Percentiles rank a stretch among this genome's conserved stretches.
Conservation (phyloP, 2,329 filamentous ascomycete species). For the Arthrocladium fulminans region DNA sequence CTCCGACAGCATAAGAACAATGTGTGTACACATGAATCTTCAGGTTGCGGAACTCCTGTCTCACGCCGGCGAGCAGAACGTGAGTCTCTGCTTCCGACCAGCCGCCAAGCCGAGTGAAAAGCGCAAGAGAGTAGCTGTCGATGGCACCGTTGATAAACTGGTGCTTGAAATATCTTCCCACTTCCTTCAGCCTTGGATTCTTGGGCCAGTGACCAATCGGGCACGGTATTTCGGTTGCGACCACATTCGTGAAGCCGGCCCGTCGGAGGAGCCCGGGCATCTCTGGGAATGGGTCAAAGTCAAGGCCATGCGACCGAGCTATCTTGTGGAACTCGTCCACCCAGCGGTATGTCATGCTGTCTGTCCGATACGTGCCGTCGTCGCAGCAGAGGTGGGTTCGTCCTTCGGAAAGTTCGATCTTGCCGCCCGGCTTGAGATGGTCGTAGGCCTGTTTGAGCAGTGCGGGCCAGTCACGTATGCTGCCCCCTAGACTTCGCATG, state of each 20-base stretch:
- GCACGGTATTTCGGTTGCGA: conserved; percentile 21
- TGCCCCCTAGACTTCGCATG: conserved; percentile 47
- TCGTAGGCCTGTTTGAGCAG: conserved; percentile 19
- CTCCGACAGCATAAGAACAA: conserved; percentile 8
- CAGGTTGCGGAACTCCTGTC: conserved; percentile 20
- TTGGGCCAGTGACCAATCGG: conserved; percentile 25
- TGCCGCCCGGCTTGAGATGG: conserved; percentile 27
- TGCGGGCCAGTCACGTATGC: conserved; percentile 25
- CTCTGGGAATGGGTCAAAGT: conserved; percentile 1
- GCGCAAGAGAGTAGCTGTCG: conserved; percentile 21
- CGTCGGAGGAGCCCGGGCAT: conserved; percentile 7
- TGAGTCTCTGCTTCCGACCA: conserved; percentile 23
- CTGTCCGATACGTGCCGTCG: conserved; percentile 19
- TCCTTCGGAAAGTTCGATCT: conserved; percentile 24
- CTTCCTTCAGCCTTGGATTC: conserved; percentile 24
- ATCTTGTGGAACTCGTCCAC: conserved; percentile 24
- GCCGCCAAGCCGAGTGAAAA: conserved; percentile 19
- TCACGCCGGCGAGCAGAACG: conserved; percentile 19
- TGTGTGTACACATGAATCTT: conserved; percentile 14
- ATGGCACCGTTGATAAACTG: conserved; percentile 9
- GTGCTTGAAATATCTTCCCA: conserved; percentile 14
- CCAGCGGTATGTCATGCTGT: conserved; percentile 3
- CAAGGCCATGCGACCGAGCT: conserved; percentile 14
- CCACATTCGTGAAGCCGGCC: conserved; percentile 23
- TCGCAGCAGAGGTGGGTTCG: conserved; percentile 21